A percentile compares a stretch with the other conserved stretches of the same genome.
Conservation (phyloP, 1,139 yeast genomes). For the Suhomyces maxii region DNA sequence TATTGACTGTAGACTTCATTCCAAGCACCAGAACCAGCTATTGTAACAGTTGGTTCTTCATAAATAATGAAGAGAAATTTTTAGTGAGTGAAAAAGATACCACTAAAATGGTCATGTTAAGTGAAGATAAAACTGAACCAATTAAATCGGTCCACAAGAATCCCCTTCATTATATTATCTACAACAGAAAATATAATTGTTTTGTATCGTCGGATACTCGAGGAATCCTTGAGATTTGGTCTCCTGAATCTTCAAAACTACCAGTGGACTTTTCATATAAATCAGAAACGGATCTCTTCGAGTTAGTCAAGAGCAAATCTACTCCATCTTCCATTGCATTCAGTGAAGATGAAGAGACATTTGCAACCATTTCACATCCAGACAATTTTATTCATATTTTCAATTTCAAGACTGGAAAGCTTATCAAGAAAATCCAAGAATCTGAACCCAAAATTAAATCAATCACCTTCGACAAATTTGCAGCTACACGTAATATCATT, state of each 20-base stretch:
- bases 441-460: conserved; percentile 25
- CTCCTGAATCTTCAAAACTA: conserved; percentile 15
- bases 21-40: conserved; percentile 18
- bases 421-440: conserved; percentile 19
- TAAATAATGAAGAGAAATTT: conserved; percentile 15
- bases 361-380: conserved; percentile 27
- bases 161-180: conserved; percentile 28
- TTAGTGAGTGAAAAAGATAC: conserved; percentile 25
- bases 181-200: conserved; percentile 28
- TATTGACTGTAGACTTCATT: conserved; percentile 22
- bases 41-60: conserved; percentile 22
- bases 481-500: conserved; percentile 19
- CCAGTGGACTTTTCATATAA: conserved; percentile 34
- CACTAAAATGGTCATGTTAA: conserved; percentile 21
- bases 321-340: conserved; percentile 21
- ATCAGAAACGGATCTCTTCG: conserved; percentile 44
- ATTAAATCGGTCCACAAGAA: conserved; percentile 26
- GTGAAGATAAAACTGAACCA: conserved; percentile 16
- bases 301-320: conserved; percentile 34
- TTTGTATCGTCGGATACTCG: conserved; percentile 37
- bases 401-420: conserved; percentile 34
- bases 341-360: conserved; percentile 26
- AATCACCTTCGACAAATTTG: conserved; percentile 7
- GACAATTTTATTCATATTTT: conserved; percentile 35
- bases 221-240: conserved; percentile 51